Conservation (phyloP, 2,329 filamentous ascomycete species). For the Pseudocercospora musae region DNA sequence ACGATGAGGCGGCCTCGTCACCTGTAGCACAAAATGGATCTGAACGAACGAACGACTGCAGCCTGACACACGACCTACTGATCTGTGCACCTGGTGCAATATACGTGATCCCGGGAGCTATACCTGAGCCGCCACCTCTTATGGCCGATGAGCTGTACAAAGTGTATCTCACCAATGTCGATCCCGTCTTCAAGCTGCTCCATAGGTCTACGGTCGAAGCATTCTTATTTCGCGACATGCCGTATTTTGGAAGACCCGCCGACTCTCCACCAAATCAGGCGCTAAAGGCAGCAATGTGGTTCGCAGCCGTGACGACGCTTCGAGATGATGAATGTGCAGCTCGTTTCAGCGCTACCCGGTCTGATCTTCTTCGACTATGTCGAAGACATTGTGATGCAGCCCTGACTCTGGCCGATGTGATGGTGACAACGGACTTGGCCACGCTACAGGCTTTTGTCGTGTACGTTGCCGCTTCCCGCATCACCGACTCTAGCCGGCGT, state of each 20-base stretch:
- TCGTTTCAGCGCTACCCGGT: conserved; percentile 17
- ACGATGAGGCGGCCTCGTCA: conserved; percentile 13
- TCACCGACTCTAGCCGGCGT: conserved; percentile 23
- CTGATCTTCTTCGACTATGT: conserved; percentile 25
- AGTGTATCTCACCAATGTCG: conserved; percentile 26
- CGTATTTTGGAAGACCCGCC: conserved; percentile 25
- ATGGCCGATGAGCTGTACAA: conserved; percentile 20
- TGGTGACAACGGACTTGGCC: conserved; percentile 28
- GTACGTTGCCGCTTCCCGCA: conserved; percentile 25
- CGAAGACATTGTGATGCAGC: conserved; percentile 26
- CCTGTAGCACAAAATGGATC: background rate
- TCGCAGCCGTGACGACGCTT: conserved; percentile 31
- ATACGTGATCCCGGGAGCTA: conserved; percentile 29
- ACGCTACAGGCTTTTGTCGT: conserved; percentile 28
- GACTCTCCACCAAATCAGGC: conserved; percentile 21
- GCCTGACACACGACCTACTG: conserved; percentile 23
- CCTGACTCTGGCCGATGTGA: conserved; percentile 30
- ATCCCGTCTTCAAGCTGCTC: conserved; percentile 28
- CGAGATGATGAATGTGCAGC: conserved; percentile 27
- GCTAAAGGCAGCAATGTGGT: conserved; percentile 29
- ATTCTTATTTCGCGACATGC: conserved; percentile 18
- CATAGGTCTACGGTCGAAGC: conserved; percentile 24
- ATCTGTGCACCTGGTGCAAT: conserved; percentile 26
- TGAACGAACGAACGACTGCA: background rate
- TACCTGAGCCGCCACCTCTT: conserved; percentile 21